Evolutionary conservation across 208 protist species (phyloP), one percentile per base, ranked within the genome.

Genomic region (Endotrypanum monterogeii): DNA sequence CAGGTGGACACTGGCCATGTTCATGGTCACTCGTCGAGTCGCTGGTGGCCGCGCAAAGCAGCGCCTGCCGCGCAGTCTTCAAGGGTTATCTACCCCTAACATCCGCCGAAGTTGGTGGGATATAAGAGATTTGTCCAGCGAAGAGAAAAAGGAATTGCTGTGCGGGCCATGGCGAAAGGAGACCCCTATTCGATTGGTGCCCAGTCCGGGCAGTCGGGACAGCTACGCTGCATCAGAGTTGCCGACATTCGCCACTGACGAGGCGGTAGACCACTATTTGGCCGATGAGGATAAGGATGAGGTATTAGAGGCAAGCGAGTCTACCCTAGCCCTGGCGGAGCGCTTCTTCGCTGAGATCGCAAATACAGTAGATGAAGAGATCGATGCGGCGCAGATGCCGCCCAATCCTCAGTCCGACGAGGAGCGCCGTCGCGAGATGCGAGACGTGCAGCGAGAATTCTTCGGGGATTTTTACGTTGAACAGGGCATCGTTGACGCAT

Each of bases 391-490:
- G 56, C 62, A 73, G 37, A 82, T 77, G 67, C 56, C 77, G 8
- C 61, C 80, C 4, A 28, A n/a, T 57, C 71, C 71, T 23, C 72
- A 76, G 48, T 81, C 89, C 37, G 88, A 90, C 60, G 83, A 83
- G 60, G 72, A 86, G 25, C 87, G 92, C 3, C 79, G 50, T n/a
- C 81, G 88, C 23, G 92, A 96, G 71, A 70, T 61, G 51, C 74
- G 61, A 0, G 83, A 92, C 71, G 84, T 88, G 28, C 80, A 94
- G 60, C 85, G 85, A 11, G 78, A 85, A 32, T 96, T 94, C 54
- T 96, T 93, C 50, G 86, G 67, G 14, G 85, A 93, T 62, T 96
- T 88, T 73, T 96, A 96, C 78, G 56, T 81, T 0, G 78, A 87
- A 61, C 89, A 96, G 57, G 83, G 85, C 18, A 35, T 96, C 18